Evolutionary conservation across 1,284 basidiomycete species (phyloP).

Genomic region (Malassezia nana): DNA sequence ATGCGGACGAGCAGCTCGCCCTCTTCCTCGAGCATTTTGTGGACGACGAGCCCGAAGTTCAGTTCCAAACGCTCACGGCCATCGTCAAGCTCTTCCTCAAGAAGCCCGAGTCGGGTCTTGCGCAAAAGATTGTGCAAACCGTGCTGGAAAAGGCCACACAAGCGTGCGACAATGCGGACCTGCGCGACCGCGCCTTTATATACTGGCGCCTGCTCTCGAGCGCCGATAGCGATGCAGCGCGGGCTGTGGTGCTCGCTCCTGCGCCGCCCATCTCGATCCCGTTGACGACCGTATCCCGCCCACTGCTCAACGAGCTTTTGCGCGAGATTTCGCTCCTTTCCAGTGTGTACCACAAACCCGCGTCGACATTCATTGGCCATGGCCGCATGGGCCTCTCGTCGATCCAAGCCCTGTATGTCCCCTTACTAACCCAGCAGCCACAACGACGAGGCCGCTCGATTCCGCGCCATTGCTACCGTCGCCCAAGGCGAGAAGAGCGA

Average conservation of each 20-base stretch:
- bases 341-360: slow-evolving; percentile 91
- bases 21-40: slow-evolving; percentile 84
- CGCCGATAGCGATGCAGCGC: slow-evolving; percentile 78
- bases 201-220: slow-evolving; percentile 82
- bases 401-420: slow-evolving; percentile 12
- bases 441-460: slow-evolving; percentile 34
- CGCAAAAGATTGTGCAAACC: slow-evolving; percentile 73
- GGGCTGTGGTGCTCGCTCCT: slow-evolving; percentile 81
- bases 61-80: slow-evolving; percentile 87
- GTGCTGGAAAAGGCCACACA: slow-evolving; percentile 88
- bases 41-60: slow-evolving; percentile 88
- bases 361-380: slow-evolving; percentile 51
- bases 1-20: slow-evolving; percentile 79
- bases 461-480: slow-evolving; percentile 51
- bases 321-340: slow-evolving; percentile 60
- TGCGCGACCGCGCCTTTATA: slow-evolving; percentile 90
- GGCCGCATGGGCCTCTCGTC: slow-evolving; percentile 42
- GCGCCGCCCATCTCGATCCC: slow-evolving; percentile 88
- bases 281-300: slow-evolving; percentile 76
- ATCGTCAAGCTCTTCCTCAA: slow-evolving; percentile 93
- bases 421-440: slow-evolving; percentile 3
- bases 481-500: slow-evolving; percentile 44
- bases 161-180: slow-evolving; percentile 90
- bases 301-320: slow-evolving; percentile 82
- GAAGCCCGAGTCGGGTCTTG: slow-evolving; percentile 70